Percentiles rank a stretch among this genome's conserved stretches.
Conservation (phyloP, 2,329 filamentous ascomycete genomes). For the Periconia macrospinosa region DNA sequence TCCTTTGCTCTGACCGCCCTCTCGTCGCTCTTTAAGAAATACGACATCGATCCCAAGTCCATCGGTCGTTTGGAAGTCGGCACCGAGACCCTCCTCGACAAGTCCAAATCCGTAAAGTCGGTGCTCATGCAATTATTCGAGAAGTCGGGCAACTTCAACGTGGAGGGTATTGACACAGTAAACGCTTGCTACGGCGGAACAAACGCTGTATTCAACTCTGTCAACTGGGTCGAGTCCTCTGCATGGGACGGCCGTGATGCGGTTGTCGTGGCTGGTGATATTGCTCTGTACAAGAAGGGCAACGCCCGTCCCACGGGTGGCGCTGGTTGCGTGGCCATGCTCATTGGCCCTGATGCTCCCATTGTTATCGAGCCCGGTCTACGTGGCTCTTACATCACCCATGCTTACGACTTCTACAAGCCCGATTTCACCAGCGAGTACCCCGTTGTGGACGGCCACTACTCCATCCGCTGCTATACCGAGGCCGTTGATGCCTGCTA, state of each 20-base stretch:
- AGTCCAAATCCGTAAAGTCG: constrained; percentile 59
- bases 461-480: constrained; percentile 57
- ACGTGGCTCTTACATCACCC: constrained; percentile 54
- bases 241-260: constrained; percentile 57
- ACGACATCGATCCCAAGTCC: constrained; percentile 54
- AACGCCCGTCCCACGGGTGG: constrained; percentile 56
- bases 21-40: constrained; percentile 56
- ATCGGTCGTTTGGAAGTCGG: constrained; percentile 58
- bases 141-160: constrained; percentile 55
- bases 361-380: constrained; percentile 54
- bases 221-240: constrained; percentile 59
- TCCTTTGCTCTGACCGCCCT: constrained; percentile 56
- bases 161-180: constrained; percentile 57
- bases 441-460: constrained; percentile 56
- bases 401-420: constrained; percentile 60
- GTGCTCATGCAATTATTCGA: constrained; percentile 58
- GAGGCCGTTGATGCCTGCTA: constrained; percentile 57
- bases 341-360: constrained; percentile 55
- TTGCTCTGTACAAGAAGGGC: constrained; percentile 59
- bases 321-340: constrained; percentile 57
- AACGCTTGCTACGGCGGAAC: constrained; percentile 60
- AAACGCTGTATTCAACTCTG: constrained; percentile 57
- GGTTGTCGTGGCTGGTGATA: constrained; percentile 56
- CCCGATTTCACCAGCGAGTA: constrained; percentile 58
- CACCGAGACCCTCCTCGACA: constrained; percentile 58